Conservation (phyloP, 1,284 basidiomycete species). For the Rhodofomes roseus region DNA sequence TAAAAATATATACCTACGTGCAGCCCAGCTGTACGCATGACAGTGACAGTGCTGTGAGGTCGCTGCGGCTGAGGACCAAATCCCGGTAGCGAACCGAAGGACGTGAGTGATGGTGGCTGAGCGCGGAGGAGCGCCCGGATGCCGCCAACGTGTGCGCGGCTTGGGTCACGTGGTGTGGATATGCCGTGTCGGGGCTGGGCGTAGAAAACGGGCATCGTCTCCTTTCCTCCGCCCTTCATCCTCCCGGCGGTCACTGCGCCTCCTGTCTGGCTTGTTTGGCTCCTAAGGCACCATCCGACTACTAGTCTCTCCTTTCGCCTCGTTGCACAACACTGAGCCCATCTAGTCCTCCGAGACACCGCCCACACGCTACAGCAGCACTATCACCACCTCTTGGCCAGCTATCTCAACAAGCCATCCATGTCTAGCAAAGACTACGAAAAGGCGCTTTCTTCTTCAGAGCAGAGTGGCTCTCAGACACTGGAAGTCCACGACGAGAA, state of each 20-base stretch:
- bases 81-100: background rate
- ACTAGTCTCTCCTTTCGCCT: background rate
- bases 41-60: background rate
- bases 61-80: too few relatives aligned
- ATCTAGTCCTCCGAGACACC: background rate
- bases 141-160: background rate
- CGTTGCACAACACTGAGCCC: background rate
- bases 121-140: background rate
- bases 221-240: background rate
- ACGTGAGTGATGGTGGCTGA: background rate
- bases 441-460: conserved; percentile 13
- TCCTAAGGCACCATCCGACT: background rate
- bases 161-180: background rate
- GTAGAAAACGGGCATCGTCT: background rate
- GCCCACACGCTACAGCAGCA: background rate
- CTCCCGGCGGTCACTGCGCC: background rate
- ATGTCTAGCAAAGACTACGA: conserved; percentile 19
- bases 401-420: background rate
- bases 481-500: conserved; percentile 27
- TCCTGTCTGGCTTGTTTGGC: background rate
- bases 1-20: too few relatives aligned
- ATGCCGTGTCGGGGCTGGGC: background rate
- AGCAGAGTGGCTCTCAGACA: conserved; percentile 24
- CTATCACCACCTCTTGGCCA: background rate
- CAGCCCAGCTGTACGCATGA: background rate